Conservation (phyloP, 2,329 filamentous ascomycete genomes). For the Exserohilum turcica region DNA sequence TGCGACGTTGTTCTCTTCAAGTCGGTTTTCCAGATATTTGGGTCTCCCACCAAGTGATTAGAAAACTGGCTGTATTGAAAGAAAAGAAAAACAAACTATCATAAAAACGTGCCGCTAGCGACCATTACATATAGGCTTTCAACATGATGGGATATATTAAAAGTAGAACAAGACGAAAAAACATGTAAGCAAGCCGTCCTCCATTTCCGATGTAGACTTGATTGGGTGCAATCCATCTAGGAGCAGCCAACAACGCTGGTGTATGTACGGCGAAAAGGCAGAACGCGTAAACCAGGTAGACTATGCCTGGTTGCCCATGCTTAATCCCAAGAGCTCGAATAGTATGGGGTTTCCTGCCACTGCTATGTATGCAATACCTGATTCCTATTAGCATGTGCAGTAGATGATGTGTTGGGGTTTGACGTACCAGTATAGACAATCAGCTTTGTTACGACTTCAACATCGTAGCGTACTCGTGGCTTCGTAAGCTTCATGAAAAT, state of each 20-base stretch:
- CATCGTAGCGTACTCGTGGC: slow-evolving; percentile 91
- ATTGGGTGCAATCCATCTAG: slow-evolving; percentile 1
- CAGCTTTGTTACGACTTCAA: slow-evolving; percentile 97
- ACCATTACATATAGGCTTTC: no score
- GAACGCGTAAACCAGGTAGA: not conserved
- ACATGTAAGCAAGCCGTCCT: not conserved
- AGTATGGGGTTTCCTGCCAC: slow-evolving; percentile 75
- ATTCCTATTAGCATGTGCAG: not conserved
- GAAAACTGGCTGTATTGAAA: no score
- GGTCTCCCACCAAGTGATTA: no score
- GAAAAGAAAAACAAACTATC: no score
- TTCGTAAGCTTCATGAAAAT: slow-evolving; percentile 84
- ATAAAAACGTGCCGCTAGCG: no score
- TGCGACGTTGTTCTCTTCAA: no score
- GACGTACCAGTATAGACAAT: slow-evolving; percentile 88
- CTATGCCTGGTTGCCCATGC: slow-evolving; percentile 35
- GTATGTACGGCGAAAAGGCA: slow-evolving; percentile 1
- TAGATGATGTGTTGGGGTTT: not conserved
- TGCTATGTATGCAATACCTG: slow-evolving; percentile 82
- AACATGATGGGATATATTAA: no score
- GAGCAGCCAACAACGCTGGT: not conserved
- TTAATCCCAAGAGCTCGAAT: slow-evolving; percentile 66
- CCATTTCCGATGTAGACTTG: not conserved
- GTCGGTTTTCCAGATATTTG: no score
- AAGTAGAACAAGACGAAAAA: no score